Percentiles rank a stretch among this genome's conserved stretches.
phyloP scores from a whole-genome alignment of 257 asterid species.

The Ehretia macrophylla region DNA sequence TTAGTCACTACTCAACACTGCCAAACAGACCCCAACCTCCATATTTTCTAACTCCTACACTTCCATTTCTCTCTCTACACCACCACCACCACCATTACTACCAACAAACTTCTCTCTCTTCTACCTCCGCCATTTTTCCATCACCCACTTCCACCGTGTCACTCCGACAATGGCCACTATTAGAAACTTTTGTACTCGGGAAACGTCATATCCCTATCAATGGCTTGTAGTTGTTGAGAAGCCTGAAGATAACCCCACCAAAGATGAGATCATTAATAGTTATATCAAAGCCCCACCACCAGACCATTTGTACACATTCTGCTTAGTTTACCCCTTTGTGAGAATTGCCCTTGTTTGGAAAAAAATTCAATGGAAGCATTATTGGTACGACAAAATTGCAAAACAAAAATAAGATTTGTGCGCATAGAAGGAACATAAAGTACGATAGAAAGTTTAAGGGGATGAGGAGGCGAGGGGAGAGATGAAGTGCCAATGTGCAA shows the following conservation, averaged over 20 bases:
- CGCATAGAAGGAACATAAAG: too few species aligned
- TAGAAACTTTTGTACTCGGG: conserved; percentile 85
- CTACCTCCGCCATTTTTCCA: conserved; percentile 33
- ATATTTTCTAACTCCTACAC: conserved; percentile 23
- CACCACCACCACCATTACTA: conserved; percentile 34
- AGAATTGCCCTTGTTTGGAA: too few species aligned
- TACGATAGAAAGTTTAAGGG: too few species aligned
- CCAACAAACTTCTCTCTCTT: conserved; percentile 26
- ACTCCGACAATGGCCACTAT: conserved; percentile 83
- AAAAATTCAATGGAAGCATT: too few species aligned
- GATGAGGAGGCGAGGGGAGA: too few species aligned
- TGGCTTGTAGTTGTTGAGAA: conserved; percentile 95
- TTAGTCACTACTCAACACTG: conserved; percentile 43
- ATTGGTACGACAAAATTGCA: too few species aligned
- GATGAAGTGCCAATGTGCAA: too few species aligned
- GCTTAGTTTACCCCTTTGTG: too few species aligned
- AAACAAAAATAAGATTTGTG: too few species aligned
- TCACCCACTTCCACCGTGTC: conserved; percentile 89
- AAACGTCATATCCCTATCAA: conserved; percentile 96
- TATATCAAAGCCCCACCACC: conserved; percentile 73
- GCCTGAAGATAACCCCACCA: conserved; percentile 68
- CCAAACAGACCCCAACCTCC: conserved; percentile 27
- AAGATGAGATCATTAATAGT: conserved; percentile 70
- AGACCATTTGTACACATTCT: too few species aligned
- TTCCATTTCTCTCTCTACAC: conserved; percentile 62